Evolutionary conservation across 768 basidiomycete species (phyloP).

Genomic region (Pisolithus marmoratus): DNA sequence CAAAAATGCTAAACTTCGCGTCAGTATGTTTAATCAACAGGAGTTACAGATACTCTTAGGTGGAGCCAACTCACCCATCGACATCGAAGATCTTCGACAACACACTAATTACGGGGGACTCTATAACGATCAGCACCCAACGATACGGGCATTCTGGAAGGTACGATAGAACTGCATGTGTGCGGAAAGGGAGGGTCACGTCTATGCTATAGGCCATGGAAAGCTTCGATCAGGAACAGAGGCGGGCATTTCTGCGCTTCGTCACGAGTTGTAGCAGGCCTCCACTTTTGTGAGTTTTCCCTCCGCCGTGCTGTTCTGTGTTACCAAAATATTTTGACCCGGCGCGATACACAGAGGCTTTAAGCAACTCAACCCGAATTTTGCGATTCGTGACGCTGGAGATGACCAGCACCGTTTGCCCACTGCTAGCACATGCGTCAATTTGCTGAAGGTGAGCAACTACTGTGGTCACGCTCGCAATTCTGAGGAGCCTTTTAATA

Average conservation of each 20-base stretch:
- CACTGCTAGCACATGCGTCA: slow-evolving; percentile 84
- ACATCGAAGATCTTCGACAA: slow-evolving; percentile 70
- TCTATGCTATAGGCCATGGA: slow-evolving; percentile 56
- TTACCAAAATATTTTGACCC: not conserved
- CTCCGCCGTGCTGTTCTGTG: not conserved
- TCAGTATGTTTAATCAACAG: slow-evolving; percentile 95
- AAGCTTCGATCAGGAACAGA: slow-evolving; percentile 74
- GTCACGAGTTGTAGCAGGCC: slow-evolving; percentile 91
- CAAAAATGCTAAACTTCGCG: slow-evolving; percentile 7
- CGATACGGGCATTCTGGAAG: slow-evolving; percentile 80
- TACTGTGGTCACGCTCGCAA: not conserved
- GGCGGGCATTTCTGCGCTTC: slow-evolving; percentile 74
- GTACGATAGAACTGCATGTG: slow-evolving; percentile 32
- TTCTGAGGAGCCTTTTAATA: slow-evolving; percentile 20
- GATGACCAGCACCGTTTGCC: slow-evolving; percentile 65
- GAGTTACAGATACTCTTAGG: slow-evolving; percentile 91
- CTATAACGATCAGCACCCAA: slow-evolving; percentile 63
- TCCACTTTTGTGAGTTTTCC: slow-evolving; percentile 65
- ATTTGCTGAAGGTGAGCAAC: slow-evolving; percentile 73
- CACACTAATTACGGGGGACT: slow-evolving; percentile 83
- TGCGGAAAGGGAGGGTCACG: not conserved
- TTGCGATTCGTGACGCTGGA: slow-evolving; percentile 82
- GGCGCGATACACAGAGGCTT: slow-evolving; percentile 53
- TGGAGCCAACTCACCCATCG: slow-evolving; percentile 79
- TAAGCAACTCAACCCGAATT: slow-evolving; percentile 81